Percentiles rank a stretch among this genome's conserved stretches.
Evolutionary conservation across 2,329 filamentous ascomycete genomes (phyloP).

Genomic region (Cryphonectria carpinicola): DNA sequence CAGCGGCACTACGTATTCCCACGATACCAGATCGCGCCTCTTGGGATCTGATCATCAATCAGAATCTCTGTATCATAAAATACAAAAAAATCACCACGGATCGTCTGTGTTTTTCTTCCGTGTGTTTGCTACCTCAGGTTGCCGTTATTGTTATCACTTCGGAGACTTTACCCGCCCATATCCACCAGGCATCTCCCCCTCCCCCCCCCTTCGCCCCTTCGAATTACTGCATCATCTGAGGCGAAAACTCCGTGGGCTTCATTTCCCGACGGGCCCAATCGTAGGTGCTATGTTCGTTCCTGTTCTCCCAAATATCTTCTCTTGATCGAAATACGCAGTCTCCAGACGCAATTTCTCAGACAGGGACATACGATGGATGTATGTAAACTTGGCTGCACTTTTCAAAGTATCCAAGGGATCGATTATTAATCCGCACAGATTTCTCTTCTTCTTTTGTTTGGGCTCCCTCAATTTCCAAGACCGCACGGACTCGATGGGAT

Average conservation of each 20-base stretch:
- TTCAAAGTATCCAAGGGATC: too few relatives aligned
- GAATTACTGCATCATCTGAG: background rate
- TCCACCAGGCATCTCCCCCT: background rate
- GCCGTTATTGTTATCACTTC: background rate
- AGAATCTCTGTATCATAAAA: too few relatives aligned
- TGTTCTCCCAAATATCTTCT: background rate
- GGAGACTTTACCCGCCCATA: constrained; percentile 11
- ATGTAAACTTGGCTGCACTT: too few relatives aligned
- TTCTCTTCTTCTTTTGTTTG: background rate
- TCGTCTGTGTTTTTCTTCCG: background rate
- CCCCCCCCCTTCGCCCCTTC: background rate
- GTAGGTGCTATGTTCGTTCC: background rate
- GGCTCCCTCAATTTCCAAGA: background rate
- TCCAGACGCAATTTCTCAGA: background rate
- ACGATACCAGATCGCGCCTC: background rate
- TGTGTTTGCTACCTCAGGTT: background rate
- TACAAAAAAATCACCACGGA: background rate
- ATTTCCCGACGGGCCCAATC: background rate
- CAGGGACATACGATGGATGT: background rate
- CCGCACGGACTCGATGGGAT: background rate
- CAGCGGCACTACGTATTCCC: background rate
- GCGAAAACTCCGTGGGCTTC: background rate
- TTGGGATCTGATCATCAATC: background rate
- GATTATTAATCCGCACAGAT: background rate
- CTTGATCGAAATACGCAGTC: background rate